Conservation (phyloP, 2,329 filamentous ascomycete species). For the Paecilomyces niveus region DNA sequence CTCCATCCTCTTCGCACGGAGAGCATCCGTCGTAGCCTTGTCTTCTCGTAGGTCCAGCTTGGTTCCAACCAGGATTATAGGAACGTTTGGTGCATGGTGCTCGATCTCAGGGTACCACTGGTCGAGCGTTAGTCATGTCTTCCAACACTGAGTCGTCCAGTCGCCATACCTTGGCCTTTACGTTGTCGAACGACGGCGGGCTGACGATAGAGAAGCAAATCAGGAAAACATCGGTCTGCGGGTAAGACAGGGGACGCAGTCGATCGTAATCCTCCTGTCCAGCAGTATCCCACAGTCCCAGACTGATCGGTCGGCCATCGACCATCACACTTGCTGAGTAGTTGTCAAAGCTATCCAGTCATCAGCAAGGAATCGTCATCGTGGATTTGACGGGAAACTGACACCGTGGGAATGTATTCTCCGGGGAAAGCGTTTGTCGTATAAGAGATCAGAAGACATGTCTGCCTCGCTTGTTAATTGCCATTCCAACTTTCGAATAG, state of each 20-base stretch:
- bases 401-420: conserved; percentile 97
- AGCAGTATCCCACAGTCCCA: conserved; percentile 97
- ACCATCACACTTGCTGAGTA: conserved; percentile 99
- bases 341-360: conserved; percentile 74
- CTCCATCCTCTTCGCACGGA: conserved; percentile 90
- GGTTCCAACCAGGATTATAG: conserved; percentile 93
- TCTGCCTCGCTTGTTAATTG: conserved; percentile 48
- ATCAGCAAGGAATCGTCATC: conserved; percentile 10
- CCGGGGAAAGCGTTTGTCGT: conserved; percentile 99
- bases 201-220: conserved; percentile 99
- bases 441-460: conserved; percentile 98
- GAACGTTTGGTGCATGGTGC: conserved; percentile 89
- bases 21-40: conserved; percentile 67
- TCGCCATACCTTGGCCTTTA: conserved; percentile 80
- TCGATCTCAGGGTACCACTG: conserved; percentile 98
- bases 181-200: conserved; percentile 97
- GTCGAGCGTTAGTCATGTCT: conserved; percentile 4
- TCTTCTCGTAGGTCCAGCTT: conserved; percentile 96
- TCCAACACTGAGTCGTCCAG: background rate
- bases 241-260: conserved; percentile 89
- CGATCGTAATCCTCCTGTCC: conserved; percentile 98
- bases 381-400: conserved; percentile 19
- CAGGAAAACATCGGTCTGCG: conserved; percentile 95
- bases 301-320: conserved; percentile 92
- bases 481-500: conserved; percentile 2